Conservation (phyloP, 768 basidiomycete species). For the Rhodotorula babjevae region DNA sequence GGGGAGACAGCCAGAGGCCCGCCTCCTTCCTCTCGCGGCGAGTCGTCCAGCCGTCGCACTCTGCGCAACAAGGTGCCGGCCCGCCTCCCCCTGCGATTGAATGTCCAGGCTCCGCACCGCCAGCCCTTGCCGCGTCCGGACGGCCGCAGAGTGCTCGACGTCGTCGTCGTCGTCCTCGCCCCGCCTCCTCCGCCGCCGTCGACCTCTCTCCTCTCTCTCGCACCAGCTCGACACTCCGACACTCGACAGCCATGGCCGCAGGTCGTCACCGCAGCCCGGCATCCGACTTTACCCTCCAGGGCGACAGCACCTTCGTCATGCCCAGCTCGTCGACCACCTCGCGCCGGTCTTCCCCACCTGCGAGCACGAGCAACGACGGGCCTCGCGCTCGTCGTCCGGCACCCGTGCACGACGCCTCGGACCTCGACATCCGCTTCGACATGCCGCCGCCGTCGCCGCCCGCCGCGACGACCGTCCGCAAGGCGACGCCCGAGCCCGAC, state of each 20-base stretch:
- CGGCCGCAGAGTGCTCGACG: too few species aligned
- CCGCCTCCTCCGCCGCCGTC: too few species aligned
- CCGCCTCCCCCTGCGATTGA: too few species aligned
- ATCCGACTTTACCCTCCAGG: conserved; percentile 27
- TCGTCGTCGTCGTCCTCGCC: too few species aligned
- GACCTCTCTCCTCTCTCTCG: background rate
- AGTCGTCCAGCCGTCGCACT: background rate
- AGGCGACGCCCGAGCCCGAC: conserved; percentile 8
- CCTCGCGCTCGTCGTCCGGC: conserved; percentile 23
- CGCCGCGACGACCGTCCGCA: background rate
- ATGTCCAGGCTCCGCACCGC: too few species aligned
- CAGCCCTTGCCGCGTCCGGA: too few species aligned
- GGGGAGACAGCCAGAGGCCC: background rate
- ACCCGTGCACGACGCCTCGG: background rate
- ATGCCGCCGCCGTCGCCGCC: background rate
- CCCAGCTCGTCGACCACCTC: conserved; percentile 10
- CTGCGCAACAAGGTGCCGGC: too few species aligned
- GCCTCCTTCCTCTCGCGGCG: background rate
- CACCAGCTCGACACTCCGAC: background rate
- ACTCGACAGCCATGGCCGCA: background rate
- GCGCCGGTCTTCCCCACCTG: conserved; percentile 4
- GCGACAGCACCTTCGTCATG: conserved; percentile 3
- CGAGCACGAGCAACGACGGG: background rate
- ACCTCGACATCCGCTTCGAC: conserved; percentile 29
- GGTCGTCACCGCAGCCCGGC: conserved; percentile 14